Base-by-base conservation (phyloP, 2,329 filamentous ascomycete species). In the Exserohilum rostratum region DNA sequence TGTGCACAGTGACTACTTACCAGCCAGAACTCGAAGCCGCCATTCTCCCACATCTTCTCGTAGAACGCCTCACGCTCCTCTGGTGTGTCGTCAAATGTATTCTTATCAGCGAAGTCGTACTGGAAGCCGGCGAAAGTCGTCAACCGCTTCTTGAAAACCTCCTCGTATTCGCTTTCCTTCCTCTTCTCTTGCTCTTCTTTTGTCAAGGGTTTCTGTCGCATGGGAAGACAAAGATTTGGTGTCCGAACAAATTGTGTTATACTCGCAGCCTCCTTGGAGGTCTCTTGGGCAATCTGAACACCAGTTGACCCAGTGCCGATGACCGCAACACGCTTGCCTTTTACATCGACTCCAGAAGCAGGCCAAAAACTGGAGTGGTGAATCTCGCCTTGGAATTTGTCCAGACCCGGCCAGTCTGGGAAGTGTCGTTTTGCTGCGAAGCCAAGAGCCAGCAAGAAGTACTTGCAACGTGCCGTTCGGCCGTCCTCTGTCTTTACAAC, bases 301-400 rank as follows among this genome's bases (percentile, higher is more conserved):
- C 86, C 87, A 0, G 85, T 85, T 0, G 86, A 83, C 1, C 87
- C 87, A 0, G 85, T 88, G 11, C 87, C 87, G 30, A 89, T 83
- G 51, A 89, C 80, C 13, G 82, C 86, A 46, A 84, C 81, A 15
- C 81, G 79, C 69, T 89, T 89, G 42, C 80, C 80, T 37, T 78
- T 78, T 25, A 86, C 79, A 46, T 83, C 78, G n/a, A 88, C 76
- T 5, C 82, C 77, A 3, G 80, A 74, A 6, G 84, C 77, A 1
- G 85, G 85, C 85, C 85, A 87, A 68, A 83, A 83, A 1, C 83
- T 85, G 0, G 83, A 83, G 67, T 87, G 85, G 62, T 85, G 80
- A 11, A 87, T 79, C 13, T 79, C 69, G 17, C 87, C 87, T 51
- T 84, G 79, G 77, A 87, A 89, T 25, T 77, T 80, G 17, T 85